A percentile compares a stretch with the other conserved stretches of the same genome.
These are phyloP conservation scores for Phytophthora sansomeana DNA, from an alignment of 352 stramenopile species.

Conservation along the genomic window DNA sequence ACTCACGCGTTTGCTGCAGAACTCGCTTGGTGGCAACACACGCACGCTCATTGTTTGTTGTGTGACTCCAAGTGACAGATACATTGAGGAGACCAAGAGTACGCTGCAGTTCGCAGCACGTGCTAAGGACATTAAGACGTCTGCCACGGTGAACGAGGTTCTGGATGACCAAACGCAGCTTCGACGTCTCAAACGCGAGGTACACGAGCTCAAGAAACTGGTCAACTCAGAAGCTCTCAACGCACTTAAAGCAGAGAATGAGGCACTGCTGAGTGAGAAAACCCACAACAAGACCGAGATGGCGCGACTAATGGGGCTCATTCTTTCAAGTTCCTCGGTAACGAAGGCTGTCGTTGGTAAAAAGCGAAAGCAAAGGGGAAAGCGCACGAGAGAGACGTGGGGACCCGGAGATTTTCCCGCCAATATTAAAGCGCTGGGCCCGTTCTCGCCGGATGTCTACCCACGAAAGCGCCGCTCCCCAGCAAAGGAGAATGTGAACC, in stretches of 20 bases:
- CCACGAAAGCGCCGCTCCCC: conserved; percentile 37
- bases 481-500: conserved; percentile 62
- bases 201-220: conserved; percentile 73
- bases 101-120: conserved; percentile 94
- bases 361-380: conserved; percentile 42
- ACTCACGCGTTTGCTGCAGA: conserved; percentile 92
- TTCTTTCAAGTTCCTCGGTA: conserved; percentile 61
- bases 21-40: conserved; percentile 92
- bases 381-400: conserved; percentile 78
- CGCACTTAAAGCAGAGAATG: conserved; percentile 78
- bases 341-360: conserved; percentile 21
- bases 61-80: conserved; percentile 78
- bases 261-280: conserved; percentile 64
- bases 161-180: conserved; percentile 92
- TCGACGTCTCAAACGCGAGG: conserved; percentile 71
- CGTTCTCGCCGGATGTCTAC: conserved; percentile 8
- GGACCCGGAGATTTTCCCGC: conserved; percentile 67
- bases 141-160: conserved; percentile 88
- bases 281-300: conserved; percentile 70
- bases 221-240: conserved; percentile 60
- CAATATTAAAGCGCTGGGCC: conserved; percentile 27
- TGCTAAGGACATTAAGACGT: conserved; percentile 91
- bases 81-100: conserved; percentile 86
- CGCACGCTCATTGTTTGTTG: conserved; percentile 92
- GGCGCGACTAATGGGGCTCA: conserved; percentile 59